Conservation (phyloP, 805 yeast genomes). For the Sugiyamaella marilandica region DNA sequence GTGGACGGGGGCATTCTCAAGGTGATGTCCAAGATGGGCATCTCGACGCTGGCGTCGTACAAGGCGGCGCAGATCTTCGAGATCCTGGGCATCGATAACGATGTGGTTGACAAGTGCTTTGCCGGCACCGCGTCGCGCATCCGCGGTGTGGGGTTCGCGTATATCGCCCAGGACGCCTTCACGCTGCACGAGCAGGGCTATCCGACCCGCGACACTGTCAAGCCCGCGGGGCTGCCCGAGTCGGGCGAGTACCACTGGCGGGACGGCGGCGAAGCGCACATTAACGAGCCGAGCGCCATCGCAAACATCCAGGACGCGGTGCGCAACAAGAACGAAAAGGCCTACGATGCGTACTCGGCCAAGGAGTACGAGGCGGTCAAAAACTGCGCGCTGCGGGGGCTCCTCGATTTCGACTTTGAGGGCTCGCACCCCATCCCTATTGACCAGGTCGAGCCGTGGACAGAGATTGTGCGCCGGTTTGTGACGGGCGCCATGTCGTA, state of each 20-base stretch:
- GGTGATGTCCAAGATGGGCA: slow-evolving; percentile 99
- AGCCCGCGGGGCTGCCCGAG: slow-evolving; percentile 78
- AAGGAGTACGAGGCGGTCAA: slow-evolving; percentile 88
- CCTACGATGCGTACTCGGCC: slow-evolving; percentile 84
- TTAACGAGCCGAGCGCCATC: slow-evolving; percentile 91
- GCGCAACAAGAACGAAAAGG: slow-evolving; percentile 88
- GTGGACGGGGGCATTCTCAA: slow-evolving; percentile 88
- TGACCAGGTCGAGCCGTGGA: slow-evolving; percentile 99
- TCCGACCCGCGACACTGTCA: slow-evolving; percentile 68
- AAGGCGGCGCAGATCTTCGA: slow-evolving; percentile 99
- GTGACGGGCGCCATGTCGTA: slow-evolving; percentile 99
- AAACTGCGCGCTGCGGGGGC: slow-evolving; percentile 90
- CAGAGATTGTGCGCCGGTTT: slow-evolving; percentile 94
- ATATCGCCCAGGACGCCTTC: slow-evolving; percentile 94
- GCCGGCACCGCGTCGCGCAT: slow-evolving; percentile 97
- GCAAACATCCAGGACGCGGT: slow-evolving; percentile 98
- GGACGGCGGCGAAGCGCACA: slow-evolving; percentile 95
- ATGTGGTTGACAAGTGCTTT: slow-evolving; percentile 92
- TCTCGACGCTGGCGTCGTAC: slow-evolving; percentile 95
- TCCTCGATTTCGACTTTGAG: slow-evolving; percentile 83
- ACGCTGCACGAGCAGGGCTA: slow-evolving; percentile 89
- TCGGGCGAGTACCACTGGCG: slow-evolving; percentile 98
- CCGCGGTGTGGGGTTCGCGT: slow-evolving; percentile 91
- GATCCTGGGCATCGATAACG: slow-evolving; percentile 91
- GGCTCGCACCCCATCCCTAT: slow-evolving; percentile 72